Base-by-base conservation (phyloP, 305 asterid species). In the Fraxinus baroniana region DNA sequence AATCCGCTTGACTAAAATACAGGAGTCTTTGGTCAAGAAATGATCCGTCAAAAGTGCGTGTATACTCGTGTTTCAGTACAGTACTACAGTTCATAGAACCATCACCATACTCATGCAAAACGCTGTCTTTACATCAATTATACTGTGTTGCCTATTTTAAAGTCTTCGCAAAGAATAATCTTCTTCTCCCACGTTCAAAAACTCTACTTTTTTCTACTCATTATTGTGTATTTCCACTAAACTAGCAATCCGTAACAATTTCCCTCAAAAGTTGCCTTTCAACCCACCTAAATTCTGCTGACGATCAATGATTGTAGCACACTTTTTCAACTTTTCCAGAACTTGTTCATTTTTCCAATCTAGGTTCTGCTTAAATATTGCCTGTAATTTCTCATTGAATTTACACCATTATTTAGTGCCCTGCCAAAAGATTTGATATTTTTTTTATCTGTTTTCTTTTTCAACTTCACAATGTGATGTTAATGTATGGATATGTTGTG, bases 201-300 rank as follows among this genome's bases (percentile, higher is more conserved):
- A 79, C 36, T 73, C 82, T 33, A 81, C 44, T 35, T 81, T 66
- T 79, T 83, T 82, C 73, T 41, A 77, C 70, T 76, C 41, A 44
- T 70, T 62, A 74, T 82, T 35, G 39, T 46, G 33, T 64, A 64
- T 37, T 73, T 52, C 72, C 62, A 32, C 57, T 66, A 66, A 66
- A 66, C 57, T 24, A 22, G 33, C 73, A 44, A 80, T 32, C 76
- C 70, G 68, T 39, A 78, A 86, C 83, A 72, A 85, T 79, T 87
- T 41, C 79, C 22, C 66, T 7, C 24, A 84, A 89, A 87, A 78
- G 85, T 62, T 7, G 79, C 86, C 82, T 66, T 84, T 89, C 85
- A 76, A 81, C 85, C 85, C 81, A 76, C 86, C 83, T 87, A 85
- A 87, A 78, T 83, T 85, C 76, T 83, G 87, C 90, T 76, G 84